Evolutionary conservation across 1,284 basidiomycete genomes (phyloP), one percentile per base, ranked within the genome.

Genomic region (Tranzscheliella williamsii): DNA sequence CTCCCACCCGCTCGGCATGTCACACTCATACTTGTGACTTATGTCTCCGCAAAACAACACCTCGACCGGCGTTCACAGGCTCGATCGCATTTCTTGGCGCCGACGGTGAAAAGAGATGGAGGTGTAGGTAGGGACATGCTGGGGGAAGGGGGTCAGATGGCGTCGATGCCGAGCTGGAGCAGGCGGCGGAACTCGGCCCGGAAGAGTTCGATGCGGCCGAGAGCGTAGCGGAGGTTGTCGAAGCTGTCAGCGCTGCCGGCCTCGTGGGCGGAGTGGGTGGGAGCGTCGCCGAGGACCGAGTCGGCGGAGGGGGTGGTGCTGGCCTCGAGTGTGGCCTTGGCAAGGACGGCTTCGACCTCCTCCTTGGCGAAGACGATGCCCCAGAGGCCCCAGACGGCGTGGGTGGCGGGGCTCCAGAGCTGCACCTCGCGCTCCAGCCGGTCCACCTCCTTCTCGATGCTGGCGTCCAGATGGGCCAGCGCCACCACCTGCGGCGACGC

Each of bases 371-470:
- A 71, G 1, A 73, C 71, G 24, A 75, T 60, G 7, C 74, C 74
- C 74, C 74, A 76, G 9, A 76, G 42, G 4, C 64, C 74, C 74
- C 74, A 76, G 17, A 71, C 58, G 8, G 73, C 73, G 39, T 76
- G 70, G 9, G 62, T 63, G 5, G 74, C 74, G 1, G 72, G 64
- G 22, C 62, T 60, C 71, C 70, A 76, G 1, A 75, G 47, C 15
- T 34, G 37, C 9, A 76, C 60, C 42, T 76, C 74, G 17, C 62
- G 43, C 26, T 76, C 74, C 9, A 76, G 58, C 1, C 74, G 52
- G 24, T 75, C 74, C 13, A 73, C 45, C 42, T 76, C 72, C 30
- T 49, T 56, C 30, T 70, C 69, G 18, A 63, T 69, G 29, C 52
- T 57, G 1, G 57, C 47, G 20, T 66, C 62, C 21, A 71, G 31